Conservation (phyloP, 495 filamentous ascomycete genomes). For the Corynascus novoguineensis region DNA sequence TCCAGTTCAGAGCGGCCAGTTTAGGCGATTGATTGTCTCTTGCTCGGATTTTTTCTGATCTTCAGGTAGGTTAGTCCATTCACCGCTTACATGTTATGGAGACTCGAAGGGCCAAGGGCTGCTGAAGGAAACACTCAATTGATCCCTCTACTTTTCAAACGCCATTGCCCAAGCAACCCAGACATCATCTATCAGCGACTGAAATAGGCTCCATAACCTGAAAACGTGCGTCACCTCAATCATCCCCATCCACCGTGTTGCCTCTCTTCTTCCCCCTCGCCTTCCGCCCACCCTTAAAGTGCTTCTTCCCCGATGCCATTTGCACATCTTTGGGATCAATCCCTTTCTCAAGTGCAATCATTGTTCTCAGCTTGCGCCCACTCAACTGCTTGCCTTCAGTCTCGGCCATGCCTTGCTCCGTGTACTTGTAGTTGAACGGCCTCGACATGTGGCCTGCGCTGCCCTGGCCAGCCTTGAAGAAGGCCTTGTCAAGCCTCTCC, state of each 20-base stretch:
- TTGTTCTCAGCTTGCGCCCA: conserved; percentile 75
- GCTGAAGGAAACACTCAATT: not conserved
- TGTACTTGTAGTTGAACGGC: conserved; percentile 83
- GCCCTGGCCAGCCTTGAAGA: conserved; percentile 66
- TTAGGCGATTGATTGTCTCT: no score
- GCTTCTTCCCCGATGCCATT: conserved; percentile 74
- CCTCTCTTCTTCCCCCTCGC: conserved; percentile 47
- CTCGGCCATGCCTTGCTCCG: conserved; percentile 60
- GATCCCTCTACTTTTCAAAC: conserved; percentile 8
- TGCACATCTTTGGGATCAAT: conserved; percentile 78
- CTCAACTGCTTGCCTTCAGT: conserved; percentile 60
- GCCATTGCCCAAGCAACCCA: not conserved
- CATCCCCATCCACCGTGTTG: conserved; percentile 21
- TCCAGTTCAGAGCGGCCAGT: not conserved
- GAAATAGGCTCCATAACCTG: not conserved
- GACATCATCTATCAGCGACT: not conserved
- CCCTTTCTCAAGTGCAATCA: conserved; percentile 80
- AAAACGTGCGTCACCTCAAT: conserved; percentile 9
- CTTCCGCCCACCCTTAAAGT: conserved; percentile 76
- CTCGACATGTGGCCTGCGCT: conserved; percentile 62
- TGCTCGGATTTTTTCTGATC: no score
- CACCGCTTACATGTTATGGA: no score
- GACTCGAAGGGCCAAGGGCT: no score
- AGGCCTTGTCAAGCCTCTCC: conserved; percentile 69
- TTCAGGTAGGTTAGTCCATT: no score